Percentiles rank a stretch among this genome's conserved stretches.
Evolutionary conservation across 2,329 filamentous ascomycete species (phyloP).

Genomic region (Chalaropsis thielavioides): DNA sequence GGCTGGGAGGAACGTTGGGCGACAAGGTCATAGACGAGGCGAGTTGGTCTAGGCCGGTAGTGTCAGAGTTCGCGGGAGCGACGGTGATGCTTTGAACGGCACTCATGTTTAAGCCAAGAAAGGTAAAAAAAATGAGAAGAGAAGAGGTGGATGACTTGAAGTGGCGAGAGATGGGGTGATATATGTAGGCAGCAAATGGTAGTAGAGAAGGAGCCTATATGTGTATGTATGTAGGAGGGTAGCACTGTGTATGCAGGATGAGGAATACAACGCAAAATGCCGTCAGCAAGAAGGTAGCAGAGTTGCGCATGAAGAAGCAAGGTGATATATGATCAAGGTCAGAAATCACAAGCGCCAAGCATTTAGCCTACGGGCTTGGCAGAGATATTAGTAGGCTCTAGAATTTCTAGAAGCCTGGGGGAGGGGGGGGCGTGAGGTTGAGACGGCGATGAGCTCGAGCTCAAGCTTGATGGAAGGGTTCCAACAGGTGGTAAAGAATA

Average conservation of each 20-base stretch:
- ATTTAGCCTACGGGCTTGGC: constrained; percentile 7
- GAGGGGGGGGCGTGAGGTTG: too few species aligned
- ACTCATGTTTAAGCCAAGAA: neutral
- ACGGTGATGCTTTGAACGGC: neutral
- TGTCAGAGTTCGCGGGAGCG: neutral
- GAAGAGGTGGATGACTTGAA: neutral
- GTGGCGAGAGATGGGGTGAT: neutral
- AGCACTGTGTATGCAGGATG: too few species aligned
- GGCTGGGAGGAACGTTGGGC: neutral
- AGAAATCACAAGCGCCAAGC: neutral
- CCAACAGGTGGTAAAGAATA: neutral
- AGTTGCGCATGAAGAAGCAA: constrained; percentile 4
- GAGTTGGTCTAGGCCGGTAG: constrained; percentile 1
- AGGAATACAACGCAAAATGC: neutral
- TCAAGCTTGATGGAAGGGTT: neutral
- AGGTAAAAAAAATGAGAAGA: neutral
- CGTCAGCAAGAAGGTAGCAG: constrained; percentile 3
- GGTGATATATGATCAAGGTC: neutral
- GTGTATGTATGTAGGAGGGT: neutral
- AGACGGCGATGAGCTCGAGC: neutral
- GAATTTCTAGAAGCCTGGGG: constrained; percentile 11
- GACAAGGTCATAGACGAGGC: constrained; percentile 4
- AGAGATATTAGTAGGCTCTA: constrained; percentile 10
- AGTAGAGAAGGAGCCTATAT: neutral
- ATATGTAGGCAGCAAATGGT: neutral